These are phyloP conservation scores for Neobulgaria alba DNA, from an alignment of 2,329 filamentous ascomycete species.

Conservation along the genomic window DNA sequence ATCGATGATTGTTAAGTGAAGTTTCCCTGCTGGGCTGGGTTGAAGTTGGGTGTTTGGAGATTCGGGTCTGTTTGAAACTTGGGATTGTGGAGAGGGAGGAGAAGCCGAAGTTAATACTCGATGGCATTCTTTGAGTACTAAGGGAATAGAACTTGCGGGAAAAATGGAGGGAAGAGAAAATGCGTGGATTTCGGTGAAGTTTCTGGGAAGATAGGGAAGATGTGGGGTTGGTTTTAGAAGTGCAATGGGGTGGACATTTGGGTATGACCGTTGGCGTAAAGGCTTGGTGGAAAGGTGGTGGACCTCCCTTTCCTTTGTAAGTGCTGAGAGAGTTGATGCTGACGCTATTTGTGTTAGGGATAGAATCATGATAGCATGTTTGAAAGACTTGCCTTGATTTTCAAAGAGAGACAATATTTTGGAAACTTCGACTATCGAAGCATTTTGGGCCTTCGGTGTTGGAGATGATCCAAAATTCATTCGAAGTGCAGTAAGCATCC, in stretches of 20 bases:
- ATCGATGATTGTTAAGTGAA: slow-evolving; percentile 55
- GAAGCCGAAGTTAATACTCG: slow-evolving; percentile 39
- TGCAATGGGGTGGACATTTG: slow-evolving; percentile 29
- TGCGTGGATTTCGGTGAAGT: slow-evolving; percentile 43
- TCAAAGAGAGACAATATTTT: slow-evolving; percentile 27
- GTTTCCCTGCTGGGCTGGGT: slow-evolving; percentile 38
- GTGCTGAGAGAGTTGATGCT: slow-evolving; percentile 26
- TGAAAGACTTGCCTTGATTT: slow-evolving; percentile 22
- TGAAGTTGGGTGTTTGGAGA: neutral
- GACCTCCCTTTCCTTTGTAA: slow-evolving; percentile 30
- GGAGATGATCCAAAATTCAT: slow-evolving; percentile 18
- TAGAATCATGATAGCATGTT: neutral
- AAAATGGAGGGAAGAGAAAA: slow-evolving; percentile 49
- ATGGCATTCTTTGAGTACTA: slow-evolving; percentile 47
- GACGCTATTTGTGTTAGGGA: slow-evolving; percentile 14
- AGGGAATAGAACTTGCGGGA: slow-evolving; percentile 46
- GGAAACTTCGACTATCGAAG: neutral
- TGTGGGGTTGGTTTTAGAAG: slow-evolving; percentile 30
- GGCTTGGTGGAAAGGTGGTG: slow-evolving; percentile 35
- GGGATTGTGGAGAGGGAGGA: slow-evolving; percentile 3
- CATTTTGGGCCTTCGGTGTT: neutral
- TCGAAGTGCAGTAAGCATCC: slow-evolving; percentile 52
- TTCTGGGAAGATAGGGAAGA: slow-evolving; percentile 28
- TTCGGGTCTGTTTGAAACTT: neutral
- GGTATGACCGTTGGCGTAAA: slow-evolving; percentile 29